Evolutionary conservation across 768 basidiomycete species (phyloP).

Genomic region (Termitomyces sp.): DNA sequence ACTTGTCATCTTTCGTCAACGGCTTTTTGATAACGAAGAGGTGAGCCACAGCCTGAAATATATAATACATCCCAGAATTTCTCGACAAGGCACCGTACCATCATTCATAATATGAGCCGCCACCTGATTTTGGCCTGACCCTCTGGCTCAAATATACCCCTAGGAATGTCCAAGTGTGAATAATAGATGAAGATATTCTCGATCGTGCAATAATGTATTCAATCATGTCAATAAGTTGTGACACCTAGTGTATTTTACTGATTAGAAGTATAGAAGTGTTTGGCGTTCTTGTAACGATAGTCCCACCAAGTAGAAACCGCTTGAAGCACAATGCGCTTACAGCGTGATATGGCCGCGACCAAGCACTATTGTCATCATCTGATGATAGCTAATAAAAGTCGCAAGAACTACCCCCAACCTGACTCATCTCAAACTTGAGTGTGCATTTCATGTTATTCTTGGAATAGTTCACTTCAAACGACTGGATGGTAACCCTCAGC

Average conservation of each 20-base stretch:
- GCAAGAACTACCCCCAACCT: conserved; percentile 12
- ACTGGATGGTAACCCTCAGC: conserved; percentile 25
- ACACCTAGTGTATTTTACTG: neutral
- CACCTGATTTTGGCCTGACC: too few relatives aligned
- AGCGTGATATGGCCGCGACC: too few relatives aligned
- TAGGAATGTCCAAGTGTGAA: neutral
- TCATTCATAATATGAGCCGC: neutral
- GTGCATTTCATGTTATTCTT: conserved; percentile 35
- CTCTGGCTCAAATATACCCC: too few relatives aligned
- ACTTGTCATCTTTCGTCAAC: too few relatives aligned
- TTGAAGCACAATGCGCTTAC: neutral
- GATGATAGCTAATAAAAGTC: neutral
- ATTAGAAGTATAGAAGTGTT: neutral
- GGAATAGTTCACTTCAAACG: conserved; percentile 31
- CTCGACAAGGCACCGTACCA: too few relatives aligned
- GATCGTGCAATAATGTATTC: neutral
- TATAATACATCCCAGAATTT: too few relatives aligned
- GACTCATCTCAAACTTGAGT: conserved; percentile 34
- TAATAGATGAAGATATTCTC: neutral
- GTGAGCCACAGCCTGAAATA: too few relatives aligned
- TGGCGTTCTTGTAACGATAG: neutral
- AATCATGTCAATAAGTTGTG: neutral
- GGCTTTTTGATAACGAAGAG: too few relatives aligned
- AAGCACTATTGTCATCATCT: neutral
- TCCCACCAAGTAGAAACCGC: neutral